Evolutionary conservation across 306 rosid genomes (phyloP).

Genomic region (Begonia loranthoides): DNA sequence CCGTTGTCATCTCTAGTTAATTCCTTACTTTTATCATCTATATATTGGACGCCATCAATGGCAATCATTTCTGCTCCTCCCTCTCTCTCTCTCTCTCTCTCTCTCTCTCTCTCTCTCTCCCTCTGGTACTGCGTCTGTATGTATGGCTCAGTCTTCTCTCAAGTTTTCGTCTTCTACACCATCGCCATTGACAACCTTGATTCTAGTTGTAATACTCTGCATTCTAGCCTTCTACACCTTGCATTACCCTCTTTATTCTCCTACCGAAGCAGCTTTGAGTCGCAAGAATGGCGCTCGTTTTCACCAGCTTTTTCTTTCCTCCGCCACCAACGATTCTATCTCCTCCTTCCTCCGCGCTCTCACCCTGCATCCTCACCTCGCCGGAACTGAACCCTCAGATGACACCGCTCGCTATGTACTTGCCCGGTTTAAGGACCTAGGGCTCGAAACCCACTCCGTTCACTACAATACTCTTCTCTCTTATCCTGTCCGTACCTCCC

Average conservation of each 20-base stretch:
- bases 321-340: conserved; percentile 50
- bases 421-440: conserved; percentile 32
- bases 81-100: neutral
- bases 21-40: too few relatives aligned
- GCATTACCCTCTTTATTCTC: conserved; percentile 26
- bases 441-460: conserved; percentile 33
- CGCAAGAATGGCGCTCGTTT: conserved; percentile 15
- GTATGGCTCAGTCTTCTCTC: conserved; percentile 34
- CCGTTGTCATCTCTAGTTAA: too few relatives aligned
- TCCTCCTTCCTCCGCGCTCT: conserved; percentile 66
- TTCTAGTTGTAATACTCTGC: conserved; percentile 28
- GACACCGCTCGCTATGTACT: conserved; percentile 29
- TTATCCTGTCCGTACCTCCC: conserved; percentile 51
- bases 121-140: neutral
- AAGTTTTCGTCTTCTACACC: conserved; percentile 27
- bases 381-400: conserved; percentile 56
- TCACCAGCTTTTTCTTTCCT: conserved; percentile 43
- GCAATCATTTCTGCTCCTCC: neutral
- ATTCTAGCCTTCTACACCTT: conserved; percentile 44
- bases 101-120: neutral
- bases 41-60: too few relatives aligned
- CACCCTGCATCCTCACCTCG: conserved; percentile 79
- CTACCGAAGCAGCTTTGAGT: conserved; percentile 4
- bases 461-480: conserved; percentile 53
- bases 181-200: conserved; percentile 24